Percentiles rank a stretch among this genome's conserved stretches.
phyloP scores from a whole-genome alignment of 106 monocot species.

The Agapanthus africanus region DNA sequence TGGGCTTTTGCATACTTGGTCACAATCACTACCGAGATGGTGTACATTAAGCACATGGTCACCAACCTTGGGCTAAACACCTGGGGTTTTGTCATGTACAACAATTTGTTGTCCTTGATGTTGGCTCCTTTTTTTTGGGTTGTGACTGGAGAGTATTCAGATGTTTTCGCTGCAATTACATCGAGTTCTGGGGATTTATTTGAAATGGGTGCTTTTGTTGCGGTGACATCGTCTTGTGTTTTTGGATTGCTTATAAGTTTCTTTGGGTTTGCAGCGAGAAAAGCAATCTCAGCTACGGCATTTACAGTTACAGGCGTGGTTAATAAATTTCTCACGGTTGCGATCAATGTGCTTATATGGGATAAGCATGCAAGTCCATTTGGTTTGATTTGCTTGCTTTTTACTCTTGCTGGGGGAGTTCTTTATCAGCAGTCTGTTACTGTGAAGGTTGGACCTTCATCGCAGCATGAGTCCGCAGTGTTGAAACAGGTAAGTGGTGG shows the following conservation, averaged over 20 bases:
- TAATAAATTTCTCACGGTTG: slow-evolving; percentile 89
- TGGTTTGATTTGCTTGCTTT: slow-evolving; percentile 62
- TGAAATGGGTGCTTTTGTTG: slow-evolving; percentile 39
- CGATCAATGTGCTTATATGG: slow-evolving; percentile 85
- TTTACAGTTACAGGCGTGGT: slow-evolving; percentile 89
- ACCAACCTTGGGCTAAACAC: slow-evolving; percentile 76
- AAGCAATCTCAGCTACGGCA: slow-evolving; percentile 90
- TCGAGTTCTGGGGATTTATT: slow-evolving; percentile 31
- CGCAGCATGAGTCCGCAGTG: slow-evolving; percentile 9
- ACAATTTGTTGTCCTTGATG: slow-evolving; percentile 80
- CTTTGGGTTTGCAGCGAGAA: slow-evolving; percentile 91
- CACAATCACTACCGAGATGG: slow-evolving; percentile 90
- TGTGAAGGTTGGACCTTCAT: slow-evolving; percentile 13
- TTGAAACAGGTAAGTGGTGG: slow-evolving; percentile 5
- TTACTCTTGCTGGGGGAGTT: slow-evolving; percentile 77
- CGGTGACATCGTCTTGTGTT: slow-evolving; percentile 64
- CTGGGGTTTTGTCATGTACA: slow-evolving; percentile 90
- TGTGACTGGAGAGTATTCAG: slow-evolving; percentile 64
- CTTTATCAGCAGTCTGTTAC: slow-evolving; percentile 87
- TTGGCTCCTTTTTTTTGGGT: slow-evolving; percentile 75
- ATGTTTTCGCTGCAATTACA: slow-evolving; percentile 41
- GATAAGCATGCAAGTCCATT: slow-evolving; percentile 74
- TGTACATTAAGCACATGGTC: slow-evolving; percentile 92
- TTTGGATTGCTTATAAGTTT: slow-evolving; percentile 88
- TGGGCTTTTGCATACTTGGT: slow-evolving; percentile 86